phyloP scores from a whole-genome alignment of 164 flowering plant genomes.

The Sedum album region DNA sequence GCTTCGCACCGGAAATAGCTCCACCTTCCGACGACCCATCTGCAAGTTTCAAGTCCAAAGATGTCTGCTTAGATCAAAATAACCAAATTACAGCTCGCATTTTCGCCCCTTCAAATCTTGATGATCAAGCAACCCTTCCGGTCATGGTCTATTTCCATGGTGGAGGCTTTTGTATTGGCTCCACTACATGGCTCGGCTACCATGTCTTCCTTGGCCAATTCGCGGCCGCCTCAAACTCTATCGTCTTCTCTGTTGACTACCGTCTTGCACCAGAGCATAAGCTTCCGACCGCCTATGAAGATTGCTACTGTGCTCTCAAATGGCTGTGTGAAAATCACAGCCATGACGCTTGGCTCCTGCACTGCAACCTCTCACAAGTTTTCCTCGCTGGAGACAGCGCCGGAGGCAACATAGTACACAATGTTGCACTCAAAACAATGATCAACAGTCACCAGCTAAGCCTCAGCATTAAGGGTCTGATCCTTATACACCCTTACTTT shows the following conservation, averaged over 20 bases:
- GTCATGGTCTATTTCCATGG: constrained; percentile 75
- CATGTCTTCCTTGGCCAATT: constrained; percentile 56
- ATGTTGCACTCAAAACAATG: constrained; percentile 35
- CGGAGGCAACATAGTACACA: constrained; percentile 72
- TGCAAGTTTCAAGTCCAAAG: constrained; percentile 51
- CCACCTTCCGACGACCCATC: constrained; percentile 23
- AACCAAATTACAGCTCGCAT: constrained; percentile 57
- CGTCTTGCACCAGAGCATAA: constrained; percentile 73
- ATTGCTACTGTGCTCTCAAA: constrained; percentile 43
- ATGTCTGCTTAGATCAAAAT: constrained; percentile 39
- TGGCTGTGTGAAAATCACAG: constrained; percentile 32
- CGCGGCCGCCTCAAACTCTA: constrained; percentile 29
- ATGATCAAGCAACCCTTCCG: constrained; percentile 22
- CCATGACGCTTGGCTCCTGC: constrained; percentile 43
- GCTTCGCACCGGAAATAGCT: constrained; percentile 39
- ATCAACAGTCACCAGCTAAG: no score
- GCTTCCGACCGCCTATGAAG: constrained; percentile 64
- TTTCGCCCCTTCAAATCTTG: constrained; percentile 35
- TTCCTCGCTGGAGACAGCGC: constrained; percentile 87
- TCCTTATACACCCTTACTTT: constrained; percentile 60
- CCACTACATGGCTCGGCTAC: constrained; percentile 77
- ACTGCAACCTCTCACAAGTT: constrained; percentile 49
- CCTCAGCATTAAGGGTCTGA: constrained; percentile 28
- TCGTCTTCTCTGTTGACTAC: constrained; percentile 68
- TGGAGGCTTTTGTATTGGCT: constrained; percentile 92